Conservation (phyloP, 2,329 filamentous ascomycete species). For the Colletotrichum sp. region DNA sequence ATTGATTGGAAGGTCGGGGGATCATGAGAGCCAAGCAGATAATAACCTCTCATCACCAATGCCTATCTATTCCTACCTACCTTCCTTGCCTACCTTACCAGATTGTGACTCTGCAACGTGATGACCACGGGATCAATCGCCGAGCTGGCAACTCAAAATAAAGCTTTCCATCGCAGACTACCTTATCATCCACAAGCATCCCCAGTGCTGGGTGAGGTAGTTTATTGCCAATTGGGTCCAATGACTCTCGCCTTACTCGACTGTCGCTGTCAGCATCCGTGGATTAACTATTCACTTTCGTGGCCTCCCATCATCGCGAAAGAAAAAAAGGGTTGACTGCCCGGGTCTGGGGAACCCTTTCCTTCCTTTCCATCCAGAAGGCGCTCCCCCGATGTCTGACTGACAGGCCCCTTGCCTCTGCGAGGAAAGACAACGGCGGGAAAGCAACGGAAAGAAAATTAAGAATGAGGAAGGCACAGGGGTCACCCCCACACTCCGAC, state of each 20-base stretch:
- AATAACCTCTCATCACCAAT: not conserved
- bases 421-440: not conserved
- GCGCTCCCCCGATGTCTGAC: not conserved
- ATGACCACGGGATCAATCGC: not conserved
- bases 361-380: not conserved
- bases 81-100: not conserved
- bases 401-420: not conserved
- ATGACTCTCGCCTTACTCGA: not conserved
- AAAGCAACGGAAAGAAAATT: not conserved
- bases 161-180: not conserved
- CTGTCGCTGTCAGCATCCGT: not conserved
- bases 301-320: not conserved
- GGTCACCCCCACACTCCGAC: not conserved
- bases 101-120: not conserved
- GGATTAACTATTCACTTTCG: not conserved
- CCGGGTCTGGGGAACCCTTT: not conserved
- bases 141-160: not conserved
- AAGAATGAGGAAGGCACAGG: conserved; percentile 6
- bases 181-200: not conserved
- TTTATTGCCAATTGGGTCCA: not conserved
- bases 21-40: not conserved
- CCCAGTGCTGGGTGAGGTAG: not conserved
- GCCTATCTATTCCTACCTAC: not conserved
- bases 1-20: not conserved
- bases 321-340: not conserved